Evolutionary conservation across 768 basidiomycete genomes (phyloP).

Genomic region (Roridomyces roridus): DNA sequence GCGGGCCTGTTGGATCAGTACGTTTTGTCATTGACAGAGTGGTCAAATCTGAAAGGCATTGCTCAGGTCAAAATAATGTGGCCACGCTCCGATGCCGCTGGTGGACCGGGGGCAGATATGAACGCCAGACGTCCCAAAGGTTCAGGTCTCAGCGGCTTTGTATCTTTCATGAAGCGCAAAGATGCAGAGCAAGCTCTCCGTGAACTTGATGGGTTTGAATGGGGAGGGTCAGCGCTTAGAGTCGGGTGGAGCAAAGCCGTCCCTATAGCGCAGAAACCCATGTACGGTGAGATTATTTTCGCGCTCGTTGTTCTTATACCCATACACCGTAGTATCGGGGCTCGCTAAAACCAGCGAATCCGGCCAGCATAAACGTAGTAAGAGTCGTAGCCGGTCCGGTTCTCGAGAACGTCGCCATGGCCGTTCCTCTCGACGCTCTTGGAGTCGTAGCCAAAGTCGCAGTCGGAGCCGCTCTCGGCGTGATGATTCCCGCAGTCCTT

Average conservation of each 20-base stretch:
- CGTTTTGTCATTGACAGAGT: conserved; percentile 29
- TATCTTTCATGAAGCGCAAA: conserved; percentile 92
- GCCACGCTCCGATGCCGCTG: conserved; percentile 82
- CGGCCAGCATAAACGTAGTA: conserved; percentile 34
- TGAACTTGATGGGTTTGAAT: conserved; percentile 92
- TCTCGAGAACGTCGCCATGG: conserved; percentile 39
- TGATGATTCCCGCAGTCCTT: conserved; percentile 58
- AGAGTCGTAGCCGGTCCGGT: conserved; percentile 48
- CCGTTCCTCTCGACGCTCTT: conserved; percentile 50
- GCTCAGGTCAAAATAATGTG: conserved; percentile 95
- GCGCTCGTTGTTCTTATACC: no score
- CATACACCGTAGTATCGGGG: conserved; percentile 15
- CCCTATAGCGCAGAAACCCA: conserved; percentile 76
- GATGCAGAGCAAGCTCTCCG: conserved; percentile 90
- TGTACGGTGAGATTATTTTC: conserved; percentile 71
- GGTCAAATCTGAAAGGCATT: neutral
- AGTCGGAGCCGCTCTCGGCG: conserved; percentile 54
- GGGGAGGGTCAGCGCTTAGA: conserved; percentile 87
- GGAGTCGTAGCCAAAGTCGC: conserved; percentile 48
- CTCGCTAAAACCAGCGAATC: conserved; percentile 21
- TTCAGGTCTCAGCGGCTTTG: conserved; percentile 90
- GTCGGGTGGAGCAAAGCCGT: conserved; percentile 99
- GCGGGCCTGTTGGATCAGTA: conserved; percentile 93
- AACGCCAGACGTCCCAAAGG: conserved; percentile 74
- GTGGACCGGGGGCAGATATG: conserved; percentile 79